Base-by-base conservation (phyloP, 2,329 filamentous ascomycete species). In the Rhexocercosporidium sp. region DNA sequence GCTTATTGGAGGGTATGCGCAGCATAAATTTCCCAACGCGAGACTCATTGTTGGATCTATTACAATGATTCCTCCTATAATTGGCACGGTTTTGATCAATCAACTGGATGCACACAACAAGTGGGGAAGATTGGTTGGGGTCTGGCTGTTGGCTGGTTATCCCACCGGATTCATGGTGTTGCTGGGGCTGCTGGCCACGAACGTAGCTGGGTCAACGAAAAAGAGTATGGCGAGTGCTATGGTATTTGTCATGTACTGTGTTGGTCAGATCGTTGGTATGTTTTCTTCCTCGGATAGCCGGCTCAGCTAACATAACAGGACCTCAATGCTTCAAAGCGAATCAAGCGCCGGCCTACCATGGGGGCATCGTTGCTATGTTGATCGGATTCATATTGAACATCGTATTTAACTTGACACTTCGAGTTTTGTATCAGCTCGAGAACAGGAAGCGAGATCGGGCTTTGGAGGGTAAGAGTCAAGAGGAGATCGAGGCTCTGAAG, bases 151-250 rank as follows among this genome's bases (percentile, higher is more conserved):
- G 49, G 74, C 74, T 7, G 69, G 71, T 3, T 77, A 77, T 62
- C 75, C 75, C 0, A 74, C 77, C 3, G 75, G 74, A 11, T 77
- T 77, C 66, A 75, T 78, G 75, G 69, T 77, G 39, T 86, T 0
- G 89, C 90, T 76, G 77, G 62, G 59, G 8, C 53, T 73, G 5
- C 49, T 7, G 88, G 89, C 73, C 3, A 86, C 85, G 20, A 92
- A 92, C 75, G 90, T 88, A 0, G 89, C 82, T 0, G 90, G 90
- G 4, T 85, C 83, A 16, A 76, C 75, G 3, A 76, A 76, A 60
- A 76, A 74, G 66, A 72, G 69, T 47, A 75, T 72, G 27, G 69
- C 70, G n/a, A 72, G 53, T 41, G 72, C 65, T 6, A 66, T 75
- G 41, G 64, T 73, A 4, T 73, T 74, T 51, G 64, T 73, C 25